phyloP scores from a whole-genome alignment of 2,329 filamentous ascomycete genomes.

The Xylariales sp. region DNA sequence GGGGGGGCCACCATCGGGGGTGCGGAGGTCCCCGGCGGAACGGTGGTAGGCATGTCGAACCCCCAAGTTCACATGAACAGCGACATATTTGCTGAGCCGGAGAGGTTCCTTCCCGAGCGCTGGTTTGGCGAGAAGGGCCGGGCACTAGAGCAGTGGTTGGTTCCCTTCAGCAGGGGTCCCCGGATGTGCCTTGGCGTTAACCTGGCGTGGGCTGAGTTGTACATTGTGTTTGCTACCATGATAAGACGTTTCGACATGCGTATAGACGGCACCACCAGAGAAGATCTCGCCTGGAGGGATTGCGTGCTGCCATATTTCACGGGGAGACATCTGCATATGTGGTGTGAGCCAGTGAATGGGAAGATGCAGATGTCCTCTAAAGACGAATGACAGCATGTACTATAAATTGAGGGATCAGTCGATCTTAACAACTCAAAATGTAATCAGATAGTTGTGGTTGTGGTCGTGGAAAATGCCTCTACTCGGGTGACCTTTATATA shows the following conservation, averaged over 20 bases:
- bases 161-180: constrained; percentile 38
- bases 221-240: constrained; percentile 23
- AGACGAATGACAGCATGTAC: too few relatives aligned
- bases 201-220: constrained; percentile 27
- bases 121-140: not conserved
- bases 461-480: too few relatives aligned
- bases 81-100: not conserved
- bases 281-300: constrained; percentile 24
- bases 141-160: constrained; percentile 23
- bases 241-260: constrained; percentile 24
- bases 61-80: constrained; percentile 31
- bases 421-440: too few relatives aligned
- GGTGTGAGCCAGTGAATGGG: constrained; percentile 15
- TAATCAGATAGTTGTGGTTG: too few relatives aligned
- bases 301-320: constrained; percentile 16
- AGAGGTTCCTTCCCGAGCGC: not conserved
- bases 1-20: not conserved
- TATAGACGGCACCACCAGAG: constrained; percentile 19
- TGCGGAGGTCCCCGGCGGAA: not conserved
- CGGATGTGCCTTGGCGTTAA: constrained; percentile 32
- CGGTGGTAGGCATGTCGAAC: constrained; percentile 29
- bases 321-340: constrained; percentile 15
- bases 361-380: too few relatives aligned
- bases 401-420: too few relatives aligned
- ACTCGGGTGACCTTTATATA: too few relatives aligned